Evolutionary conservation across 768 basidiomycete genomes (phyloP).

Genomic region (Pleurotus tuoliensis): DNA sequence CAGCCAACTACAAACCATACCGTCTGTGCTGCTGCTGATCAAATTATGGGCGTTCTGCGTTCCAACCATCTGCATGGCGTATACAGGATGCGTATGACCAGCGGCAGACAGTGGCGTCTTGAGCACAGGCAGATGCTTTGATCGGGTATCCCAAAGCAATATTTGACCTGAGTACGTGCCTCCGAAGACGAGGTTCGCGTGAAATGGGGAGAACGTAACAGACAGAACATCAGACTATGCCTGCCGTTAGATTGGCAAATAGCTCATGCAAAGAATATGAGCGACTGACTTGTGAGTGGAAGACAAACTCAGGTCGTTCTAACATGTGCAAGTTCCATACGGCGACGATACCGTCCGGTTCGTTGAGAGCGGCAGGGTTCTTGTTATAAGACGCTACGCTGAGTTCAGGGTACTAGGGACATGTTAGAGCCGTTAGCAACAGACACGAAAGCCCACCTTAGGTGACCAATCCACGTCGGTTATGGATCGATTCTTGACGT

Average conservation of each 20-base stretch:
- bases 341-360: constrained; percentile 95
- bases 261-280: constrained; percentile 2
- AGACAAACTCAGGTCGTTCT: constrained; percentile 95
- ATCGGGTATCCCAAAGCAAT: constrained; percentile 95
- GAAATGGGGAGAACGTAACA: constrained; percentile 95
- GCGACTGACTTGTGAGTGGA: constrained; percentile 87
- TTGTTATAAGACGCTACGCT: constrained; percentile 97
- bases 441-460: constrained; percentile 51
- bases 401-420: constrained; percentile 84
- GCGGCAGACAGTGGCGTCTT: constrained; percentile 96
- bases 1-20: constrained; percentile 95
- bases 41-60: constrained; percentile 98
- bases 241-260: constrained; percentile 12
- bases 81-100: constrained; percentile 98
- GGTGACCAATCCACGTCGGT: constrained; percentile 98
- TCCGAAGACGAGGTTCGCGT: constrained; percentile 94
- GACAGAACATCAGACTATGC: constrained; percentile 93
- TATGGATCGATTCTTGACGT: constrained; percentile 90
- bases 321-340: constrained; percentile 96
- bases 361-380: constrained; percentile 88
- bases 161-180: constrained; percentile 99
- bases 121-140: constrained; percentile 91
- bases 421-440: neutral
- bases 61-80: constrained; percentile 97
- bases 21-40: constrained; percentile 95